A percentile compares a stretch with the other conserved stretches of the same genome.
These are phyloP conservation scores for Solanum sparsipilum DNA, from an alignment of 257 asterid genomes.

Conservation along the genomic window DNA sequence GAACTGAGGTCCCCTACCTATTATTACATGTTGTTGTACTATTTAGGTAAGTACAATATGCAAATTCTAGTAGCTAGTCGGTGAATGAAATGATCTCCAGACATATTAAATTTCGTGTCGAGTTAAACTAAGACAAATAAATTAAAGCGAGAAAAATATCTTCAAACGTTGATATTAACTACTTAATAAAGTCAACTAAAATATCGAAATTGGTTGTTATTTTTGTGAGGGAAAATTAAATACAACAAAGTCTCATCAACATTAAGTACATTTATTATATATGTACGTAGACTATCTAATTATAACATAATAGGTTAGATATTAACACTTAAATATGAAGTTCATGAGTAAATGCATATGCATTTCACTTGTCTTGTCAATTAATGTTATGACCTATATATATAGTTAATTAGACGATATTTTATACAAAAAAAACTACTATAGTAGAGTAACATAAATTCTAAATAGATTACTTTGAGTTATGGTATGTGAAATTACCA, in stretches of 20 bases:
- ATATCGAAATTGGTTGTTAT: too few relatives aligned
- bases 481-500: neutral
- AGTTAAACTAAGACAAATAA: neutral
- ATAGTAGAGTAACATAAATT: neutral
- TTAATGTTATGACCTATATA: neutral
- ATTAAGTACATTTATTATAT: neutral
- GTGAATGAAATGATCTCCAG: neutral
- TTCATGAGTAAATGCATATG: neutral
- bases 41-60: neutral
- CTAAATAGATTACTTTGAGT: neutral
- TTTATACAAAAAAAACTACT: neutral
- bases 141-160: rapidly evolving
- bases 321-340: neutral
- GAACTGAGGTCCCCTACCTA: neutral
- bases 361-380: neutral
- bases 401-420: neutral
- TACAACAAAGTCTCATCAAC: too few relatives aligned
- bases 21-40: neutral
- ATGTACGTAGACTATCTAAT: neutral
- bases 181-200: neutral
- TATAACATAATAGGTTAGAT: neutral
- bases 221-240: too few relatives aligned
- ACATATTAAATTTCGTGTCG: neutral
- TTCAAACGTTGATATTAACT: neutral
- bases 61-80: neutral